A percentile compares a stretch with the other conserved stretches of the same genome.
Evolutionary conservation across 129 eudicot genomes (phyloP).

Genomic region (Logfia minima): DNA sequence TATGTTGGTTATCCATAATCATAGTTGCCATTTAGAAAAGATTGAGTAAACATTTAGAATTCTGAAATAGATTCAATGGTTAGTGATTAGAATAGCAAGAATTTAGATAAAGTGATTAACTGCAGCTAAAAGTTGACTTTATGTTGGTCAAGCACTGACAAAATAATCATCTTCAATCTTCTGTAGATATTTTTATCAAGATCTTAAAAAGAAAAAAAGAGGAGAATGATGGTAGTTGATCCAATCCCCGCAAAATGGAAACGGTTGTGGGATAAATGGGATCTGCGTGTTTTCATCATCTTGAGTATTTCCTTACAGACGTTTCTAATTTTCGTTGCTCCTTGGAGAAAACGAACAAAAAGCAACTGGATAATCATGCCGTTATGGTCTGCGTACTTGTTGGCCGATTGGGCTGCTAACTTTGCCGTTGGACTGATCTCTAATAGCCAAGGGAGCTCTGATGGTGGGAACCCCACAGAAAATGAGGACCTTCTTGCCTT

Average conservation of each 20-base stretch:
- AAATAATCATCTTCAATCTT: too few species aligned
- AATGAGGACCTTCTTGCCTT: constrained; percentile 35
- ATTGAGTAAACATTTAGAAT: too few species aligned
- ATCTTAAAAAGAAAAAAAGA: too few species aligned
- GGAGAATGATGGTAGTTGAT: background rate
- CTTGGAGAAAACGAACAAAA: constrained; percentile 33
- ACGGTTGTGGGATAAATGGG: constrained; percentile 35
- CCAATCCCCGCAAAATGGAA: constrained; percentile 19
- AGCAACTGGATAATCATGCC: constrained; percentile 35
- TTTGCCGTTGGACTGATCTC: constrained; percentile 53
- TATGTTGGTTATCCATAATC: too few species aligned
- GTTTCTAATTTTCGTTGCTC: constrained; percentile 34
- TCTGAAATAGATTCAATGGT: too few species aligned
- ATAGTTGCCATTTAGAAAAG: too few species aligned
- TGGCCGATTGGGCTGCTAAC: constrained; percentile 54
- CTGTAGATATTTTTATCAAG: too few species aligned
- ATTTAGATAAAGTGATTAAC: too few species aligned
- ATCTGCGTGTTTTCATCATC: constrained; percentile 37
- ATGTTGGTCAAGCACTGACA: too few species aligned
- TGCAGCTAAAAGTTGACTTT: too few species aligned
- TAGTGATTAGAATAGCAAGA: too few species aligned
- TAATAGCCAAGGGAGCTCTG: constrained; percentile 27
- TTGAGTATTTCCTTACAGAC: constrained; percentile 44
- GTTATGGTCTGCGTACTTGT: constrained; percentile 53
- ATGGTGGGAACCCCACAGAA: background rate